Base-by-base conservation (phyloP, 164 flowering plant species). In the Buxus sempervirens region DNA sequence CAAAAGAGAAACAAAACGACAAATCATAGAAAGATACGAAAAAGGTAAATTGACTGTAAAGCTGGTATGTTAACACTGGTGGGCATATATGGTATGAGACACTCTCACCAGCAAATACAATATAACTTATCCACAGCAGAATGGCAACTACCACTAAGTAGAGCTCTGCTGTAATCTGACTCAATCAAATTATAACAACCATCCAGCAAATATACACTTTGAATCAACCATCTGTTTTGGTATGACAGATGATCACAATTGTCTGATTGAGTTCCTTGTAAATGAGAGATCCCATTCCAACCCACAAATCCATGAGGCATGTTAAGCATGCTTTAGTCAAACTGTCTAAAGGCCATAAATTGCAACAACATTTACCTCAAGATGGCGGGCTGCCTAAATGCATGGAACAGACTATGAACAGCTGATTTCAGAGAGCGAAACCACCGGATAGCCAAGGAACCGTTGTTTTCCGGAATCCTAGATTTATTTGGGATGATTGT, bases 351-450 rank as follows among this genome's bases (percentile, higher is more conserved):
- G 48, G 16, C 22, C 54, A 57, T 28, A 61, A 53, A 62, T 18
- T 54, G 18, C n/a, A 16, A 58, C 58, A 58, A 38, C 18, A 65
- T 9, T 79, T 88, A 89, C 98, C 98, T 89, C 67, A 88, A 65
- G 70, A 93, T 91, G 24, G 83, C 74, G 60, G 97, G 98, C 77
- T 86, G 91, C 65, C 72, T 82, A 73, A 93, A 90, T 73, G 97
- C 92, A 63, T 63, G 66, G 65, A 75, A 85, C 76, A 93, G 76
- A 78, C 85, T 78, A 70, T 75, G 80, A 58, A 77, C 45, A n/a
- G 97, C 97, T 42, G 51, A 65, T 76, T 85, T 90, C 65, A 93
- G 61, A 65, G 98, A 86, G 22, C 62, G 75, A 51, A 78, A 81
- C 92, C 86, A 87, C 54, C 63, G 82, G 36, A 64, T 54, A 28